Evolutionary conservation across 805 yeast genomes (phyloP), one percentile per base, ranked within the genome.

Genomic region (Jamesozyma gamospora): DNA sequence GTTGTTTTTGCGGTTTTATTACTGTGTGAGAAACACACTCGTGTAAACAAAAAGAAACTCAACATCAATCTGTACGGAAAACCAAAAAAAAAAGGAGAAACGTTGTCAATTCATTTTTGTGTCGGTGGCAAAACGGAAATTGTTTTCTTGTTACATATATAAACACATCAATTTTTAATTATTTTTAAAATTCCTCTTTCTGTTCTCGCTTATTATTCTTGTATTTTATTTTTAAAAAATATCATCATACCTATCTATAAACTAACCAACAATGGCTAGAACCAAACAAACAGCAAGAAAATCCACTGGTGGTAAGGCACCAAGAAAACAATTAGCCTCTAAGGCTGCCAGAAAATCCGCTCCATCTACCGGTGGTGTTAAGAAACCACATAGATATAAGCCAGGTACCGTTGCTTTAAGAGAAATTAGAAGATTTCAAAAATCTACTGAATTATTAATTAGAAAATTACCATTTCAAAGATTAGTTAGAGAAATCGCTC

Each of bases 401-500:
- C 94, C 94, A 70, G 95, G 95, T 79, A 83, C 92, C 61, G 92
- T 82, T 60, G 96, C 96, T 47, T 75, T 86, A 66, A 81, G 95
- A 72, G 96, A 90, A 73, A 85, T 90, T 63, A 82, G 96, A 75
- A 82, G 92, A 75, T 90, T 88, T 74, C 97, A 88, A 72, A 84
- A 85, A 65, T 82, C 95, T 44, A 88, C 97, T 55, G 95, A 87
- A 66, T 74, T 88, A 39, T 77, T 88, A 68, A 84, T 88, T 69
- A 83, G 94, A 75, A 90, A 88, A 69, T 76, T 88, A 55, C 97
- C 97, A 44, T 88, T 88, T 82, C 95, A 90, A 67, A 81, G 96
- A 74, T 76, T 88, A 63, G 95, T 88, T 41, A 76, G 96, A 67
- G 95, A 88, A 70, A 85, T 88, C 49, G 94, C 96, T 49, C 90